phyloP scores from a whole-genome alignment of 441 rosid species.

The Pelargonium citronellum region DNA sequence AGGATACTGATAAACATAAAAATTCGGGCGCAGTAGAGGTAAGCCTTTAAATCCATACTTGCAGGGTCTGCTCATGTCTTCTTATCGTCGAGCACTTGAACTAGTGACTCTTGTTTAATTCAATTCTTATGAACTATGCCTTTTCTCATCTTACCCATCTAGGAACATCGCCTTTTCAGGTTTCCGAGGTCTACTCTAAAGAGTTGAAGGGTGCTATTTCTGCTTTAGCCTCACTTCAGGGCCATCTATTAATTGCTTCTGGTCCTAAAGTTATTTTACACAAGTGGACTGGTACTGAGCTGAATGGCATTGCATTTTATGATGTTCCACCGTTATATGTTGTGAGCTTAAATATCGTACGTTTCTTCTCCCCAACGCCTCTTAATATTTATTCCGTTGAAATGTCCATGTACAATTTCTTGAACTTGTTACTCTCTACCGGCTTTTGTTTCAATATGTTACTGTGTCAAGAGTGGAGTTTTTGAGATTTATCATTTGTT shows the following conservation, averaged over 20 bases:
- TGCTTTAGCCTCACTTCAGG: conserved; percentile 97
- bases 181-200: conserved; percentile 90
- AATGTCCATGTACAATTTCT: no score
- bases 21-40: no score
- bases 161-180: conserved; percentile 37
- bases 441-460: conserved; percentile 8
- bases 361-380: conserved; percentile 28
- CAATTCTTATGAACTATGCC: neutral
- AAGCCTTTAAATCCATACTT: no score
- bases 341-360: conserved; percentile 92
- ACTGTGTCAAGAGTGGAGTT: no score
- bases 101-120: conserved; percentile 17
- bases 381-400: neutral
- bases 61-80: conserved; percentile 12
- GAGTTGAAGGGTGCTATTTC: conserved; percentile 98
- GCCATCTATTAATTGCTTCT: conserved; percentile 85
- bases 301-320: conserved; percentile 83
- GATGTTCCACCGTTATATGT: conserved; percentile 94
- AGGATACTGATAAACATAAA: conserved; percentile 40
- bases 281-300: conserved; percentile 86
- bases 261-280: conserved; percentile 98
- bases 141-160: neutral
- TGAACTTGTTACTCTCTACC: conserved; percentile 2
- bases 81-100: conserved; percentile 57
- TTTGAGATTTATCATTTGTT: neutral